Percentiles rank a stretch among this genome's conserved stretches.
phyloP scores from a whole-genome alignment of 345 rosid genomes.

The Schrenkiella parvula region DNA sequence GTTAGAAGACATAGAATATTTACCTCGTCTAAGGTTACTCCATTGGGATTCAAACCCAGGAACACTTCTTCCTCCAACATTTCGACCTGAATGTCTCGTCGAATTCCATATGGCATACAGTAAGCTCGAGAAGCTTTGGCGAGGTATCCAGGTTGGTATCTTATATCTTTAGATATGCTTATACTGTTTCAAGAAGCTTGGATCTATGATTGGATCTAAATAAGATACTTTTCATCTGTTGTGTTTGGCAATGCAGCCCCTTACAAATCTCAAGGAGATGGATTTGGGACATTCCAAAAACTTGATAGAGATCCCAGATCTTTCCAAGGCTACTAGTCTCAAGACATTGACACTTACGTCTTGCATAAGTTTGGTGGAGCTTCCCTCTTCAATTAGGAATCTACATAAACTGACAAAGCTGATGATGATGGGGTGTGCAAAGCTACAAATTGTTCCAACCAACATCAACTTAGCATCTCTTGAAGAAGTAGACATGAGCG shows the following conservation, averaged over 20 bases:
- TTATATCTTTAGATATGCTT: too few relatives aligned
- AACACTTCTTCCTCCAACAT: slow-evolving; percentile 9
- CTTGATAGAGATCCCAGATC: slow-evolving; percentile 12
- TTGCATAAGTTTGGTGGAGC: slow-evolving; percentile 8
- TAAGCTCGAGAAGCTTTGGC: not conserved
- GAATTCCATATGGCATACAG: not conserved
- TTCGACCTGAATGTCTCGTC: not conserved
- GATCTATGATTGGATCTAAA: not conserved
- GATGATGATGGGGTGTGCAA: not conserved
- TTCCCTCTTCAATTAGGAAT: not conserved
- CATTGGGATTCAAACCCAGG: slow-evolving; percentile 9
- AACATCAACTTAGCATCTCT: not conserved
- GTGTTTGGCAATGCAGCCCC: not conserved
- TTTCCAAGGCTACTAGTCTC: slow-evolving; percentile 10
- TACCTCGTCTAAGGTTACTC: not conserved
- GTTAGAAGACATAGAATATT: not conserved
- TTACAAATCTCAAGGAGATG: slow-evolving; percentile 9
- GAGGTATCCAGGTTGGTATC: not conserved
- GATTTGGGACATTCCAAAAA: not conserved
- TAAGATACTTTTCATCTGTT: not conserved
- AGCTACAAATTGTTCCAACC: not conserved
- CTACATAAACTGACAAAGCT: slow-evolving; percentile 2
- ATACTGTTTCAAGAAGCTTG: not conserved
- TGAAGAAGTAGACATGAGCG: not conserved
- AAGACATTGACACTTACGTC: not conserved